Base-by-base conservation (phyloP, 257 asterid genomes). In the Dorcoceras hygrometricum region DNA sequence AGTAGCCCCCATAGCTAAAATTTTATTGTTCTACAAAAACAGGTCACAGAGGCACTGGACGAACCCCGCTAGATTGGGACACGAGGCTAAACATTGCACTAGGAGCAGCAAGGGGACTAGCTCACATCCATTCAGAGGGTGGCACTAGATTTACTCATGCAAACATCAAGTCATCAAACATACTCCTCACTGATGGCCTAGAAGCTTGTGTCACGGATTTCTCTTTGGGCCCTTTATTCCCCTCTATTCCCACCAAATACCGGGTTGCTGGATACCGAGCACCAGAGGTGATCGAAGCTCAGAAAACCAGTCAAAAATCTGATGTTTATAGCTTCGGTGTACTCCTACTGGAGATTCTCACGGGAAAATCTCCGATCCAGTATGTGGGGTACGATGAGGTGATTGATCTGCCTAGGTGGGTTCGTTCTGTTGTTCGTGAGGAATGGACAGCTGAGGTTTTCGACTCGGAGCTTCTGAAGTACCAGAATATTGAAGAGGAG, bases 291-390 rank as follows among this genome's bases (percentile, higher is more conserved):
- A 80, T 88, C 0, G 97, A 87, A 62, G 70, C 97, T 0, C 79
- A 81, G 25, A 90, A 82, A 66, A 82, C 78, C 22, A 77, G 79
- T 3, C 99, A 88, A 32, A 87, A 88, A 39, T 85, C 97, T 0
- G 99, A 94, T 27, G 91, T 94, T 20, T 94, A 94, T 65, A 87
- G 99, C 87, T 90, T 88, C 4, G 99, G 99, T 0, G 96, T 90
- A n/a, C 81, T 94, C 22, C 81, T 94, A 12, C 90, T 39, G 3
- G 51, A 39, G 51, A 39, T 39, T 14, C 51, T 39, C 51, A 39
- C 51, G 14, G 19, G 51, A 39, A 39, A 39, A 39, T 39, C 51
- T 11, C 51, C 51, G 1, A 39, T 86, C 23, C 89, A 80, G 34
- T 68, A 39, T 14, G 14, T 39, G 51, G 51, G 51, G 51, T 14